These are phyloP conservation scores for Combretum micranthum DNA, from an alignment of 345 rosid species.

Conservation along the genomic window DNA sequence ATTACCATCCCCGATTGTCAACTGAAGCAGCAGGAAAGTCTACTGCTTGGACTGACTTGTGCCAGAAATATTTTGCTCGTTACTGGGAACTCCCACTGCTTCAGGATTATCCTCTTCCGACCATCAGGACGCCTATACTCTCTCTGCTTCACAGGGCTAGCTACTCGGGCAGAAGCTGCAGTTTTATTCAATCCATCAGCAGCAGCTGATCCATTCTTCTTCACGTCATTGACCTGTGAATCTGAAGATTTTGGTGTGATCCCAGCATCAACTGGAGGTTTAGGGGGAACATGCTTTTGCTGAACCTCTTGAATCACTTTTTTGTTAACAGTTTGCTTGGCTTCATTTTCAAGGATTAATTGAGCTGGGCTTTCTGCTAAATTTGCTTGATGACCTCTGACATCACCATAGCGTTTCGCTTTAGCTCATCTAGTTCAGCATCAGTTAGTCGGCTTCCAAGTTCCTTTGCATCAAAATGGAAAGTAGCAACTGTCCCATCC, in stretches of 20 bases:
- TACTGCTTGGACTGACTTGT: conserved; percentile 25
- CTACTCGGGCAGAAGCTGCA: conserved; percentile 35
- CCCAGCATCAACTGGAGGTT: conserved; percentile 46
- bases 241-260: conserved; percentile 40
- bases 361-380: conserved; percentile 92
- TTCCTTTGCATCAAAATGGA: conserved; percentile 81
- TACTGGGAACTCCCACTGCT: conserved; percentile 78
- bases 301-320: conserved; percentile 53
- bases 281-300: conserved; percentile 42
- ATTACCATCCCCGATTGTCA: conserved; percentile 30
- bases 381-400: conserved; percentile 84
- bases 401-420: conserved; percentile 95
- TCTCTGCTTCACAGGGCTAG: conserved; percentile 88
- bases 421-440: conserved; percentile 78
- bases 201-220: conserved; percentile 32
- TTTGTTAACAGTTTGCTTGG: conserved; percentile 59
- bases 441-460: conserved; percentile 72
- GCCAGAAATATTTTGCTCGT: conserved; percentile 43
- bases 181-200: conserved; percentile 52
- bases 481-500: conserved; percentile 92
- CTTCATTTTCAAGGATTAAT: conserved; percentile 85
- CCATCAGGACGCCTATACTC: conserved; percentile 97
- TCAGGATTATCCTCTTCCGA: conserved; percentile 95
- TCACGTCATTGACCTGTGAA: conserved; percentile 47
- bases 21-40: conserved; percentile 31